Evolutionary conservation across 139 green algal species (phyloP), one percentile per base, ranked within the genome.

Genomic region (Dunaliella primolecta): DNA sequence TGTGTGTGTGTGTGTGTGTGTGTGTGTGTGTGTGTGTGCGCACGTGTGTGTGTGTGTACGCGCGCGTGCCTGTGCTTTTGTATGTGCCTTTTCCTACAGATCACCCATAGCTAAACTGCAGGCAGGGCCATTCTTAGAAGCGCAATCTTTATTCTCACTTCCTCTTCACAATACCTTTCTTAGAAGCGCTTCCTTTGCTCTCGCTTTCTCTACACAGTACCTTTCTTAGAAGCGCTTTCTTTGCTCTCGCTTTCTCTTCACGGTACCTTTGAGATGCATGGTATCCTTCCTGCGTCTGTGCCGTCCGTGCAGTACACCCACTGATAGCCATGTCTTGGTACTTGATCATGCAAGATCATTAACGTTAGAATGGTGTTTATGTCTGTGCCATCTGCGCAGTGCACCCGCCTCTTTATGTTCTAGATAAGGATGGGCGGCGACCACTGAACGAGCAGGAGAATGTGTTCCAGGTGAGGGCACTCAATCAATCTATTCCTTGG

Each of bases 371-470:
- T 21, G 11, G 20, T 32, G 20, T 7, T 32, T 77, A 77, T 32
- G 71, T 32, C 27, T 77, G 71, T 77, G 71, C 71, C 27, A 7
- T 32, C 75, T 77, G 11, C 27, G 77, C 77, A 81, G 75, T 84
- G 25, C 87, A 89, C 75, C 87, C 87, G 30, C 85, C 87, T 24
- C 74, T 84, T 56, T 84, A 84, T 38, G 87, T 91, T 23, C 82
- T 86, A 23, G 79, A 83, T 0, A 32, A 23, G 21, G 36, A 83
- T 31, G 82, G 78, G 35, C 2, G 77, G 75, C 84, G 87, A 35
- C 79, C 82, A 0, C 72, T 91, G 2, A 89, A 87, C 79, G 77
- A 87, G 83, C 82, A 91, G 74, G 87, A 91, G 79, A 33, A 80
- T 33, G 87, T 91, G 23, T 87, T 72, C 46, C 87, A 91, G 72